These are phyloP conservation scores for Saccharum officinarum DNA, from an alignment of 176 grass and related monocot genomes.

Conservation along the genomic window DNA sequence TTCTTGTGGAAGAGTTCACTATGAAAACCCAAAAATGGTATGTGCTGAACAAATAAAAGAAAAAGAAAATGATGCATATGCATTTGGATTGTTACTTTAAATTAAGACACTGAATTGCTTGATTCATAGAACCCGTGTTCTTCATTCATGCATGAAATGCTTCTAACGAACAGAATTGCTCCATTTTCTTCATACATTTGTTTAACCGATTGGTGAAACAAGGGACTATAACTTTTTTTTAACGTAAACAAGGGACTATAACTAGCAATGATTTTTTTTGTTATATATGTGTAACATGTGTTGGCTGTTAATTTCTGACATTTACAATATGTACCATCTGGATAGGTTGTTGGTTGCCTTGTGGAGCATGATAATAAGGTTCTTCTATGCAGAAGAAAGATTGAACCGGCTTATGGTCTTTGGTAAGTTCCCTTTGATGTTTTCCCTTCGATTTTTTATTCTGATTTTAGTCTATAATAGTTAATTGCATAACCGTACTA, in stretches of 20 bases:
- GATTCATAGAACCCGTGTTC: neutral
- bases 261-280: neutral
- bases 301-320: conserved; percentile 4
- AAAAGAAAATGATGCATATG: neutral
- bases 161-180: neutral
- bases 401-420: conserved; percentile 94
- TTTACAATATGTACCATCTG: conserved; percentile 1
- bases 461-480: neutral
- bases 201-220: neutral
- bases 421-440: conserved; percentile 54
- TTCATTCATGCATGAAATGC: neutral
- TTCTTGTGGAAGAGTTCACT: conserved; percentile 86
- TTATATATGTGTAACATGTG: neutral
- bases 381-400: conserved; percentile 92
- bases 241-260: neutral
- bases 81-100: neutral
- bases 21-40: conserved; percentile 99
- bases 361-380: conserved; percentile 97
- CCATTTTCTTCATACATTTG: neutral
- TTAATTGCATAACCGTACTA: neutral
- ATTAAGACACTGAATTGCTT: neutral
- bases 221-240: neutral
- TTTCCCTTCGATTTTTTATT: neutral
- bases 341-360: conserved; percentile 95
- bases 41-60: neutral